These are phyloP conservation scores for Kwoniella sp. DNA, from an alignment of 768 basidiomycete species.

Conservation along the genomic window DNA sequence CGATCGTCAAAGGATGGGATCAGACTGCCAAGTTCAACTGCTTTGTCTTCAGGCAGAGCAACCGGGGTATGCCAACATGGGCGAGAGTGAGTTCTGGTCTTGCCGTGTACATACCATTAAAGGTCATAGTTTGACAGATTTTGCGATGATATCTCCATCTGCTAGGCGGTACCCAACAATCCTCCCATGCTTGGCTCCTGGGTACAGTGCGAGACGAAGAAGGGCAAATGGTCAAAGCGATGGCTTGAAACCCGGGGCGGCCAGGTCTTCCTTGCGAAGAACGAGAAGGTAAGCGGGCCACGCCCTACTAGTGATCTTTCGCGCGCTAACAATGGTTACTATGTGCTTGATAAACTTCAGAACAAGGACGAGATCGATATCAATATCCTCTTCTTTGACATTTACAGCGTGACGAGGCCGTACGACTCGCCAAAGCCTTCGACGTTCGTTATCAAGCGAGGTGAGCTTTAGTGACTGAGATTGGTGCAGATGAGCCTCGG, in stretches of 20 bases:
- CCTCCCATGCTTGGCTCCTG: conserved; percentile 61
- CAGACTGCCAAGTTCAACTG: conserved; percentile 76
- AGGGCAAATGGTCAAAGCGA: conserved; percentile 93
- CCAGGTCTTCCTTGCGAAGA: conserved; percentile 81
- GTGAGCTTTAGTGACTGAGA: conserved; percentile 41
- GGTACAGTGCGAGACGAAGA: conserved; percentile 86
- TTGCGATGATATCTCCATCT: not conserved
- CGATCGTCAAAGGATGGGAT: conserved; percentile 85
- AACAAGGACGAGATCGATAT: conserved; percentile 71
- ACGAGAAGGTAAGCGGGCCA: conserved; percentile 70
- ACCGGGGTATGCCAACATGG: conserved; percentile 63
- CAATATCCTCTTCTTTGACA: conserved; percentile 73
- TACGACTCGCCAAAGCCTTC: conserved; percentile 83
- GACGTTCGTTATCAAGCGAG: conserved; percentile 77
- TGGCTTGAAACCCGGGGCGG: conserved; percentile 87
- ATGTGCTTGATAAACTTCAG: too few species aligned
- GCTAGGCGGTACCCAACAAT: conserved; percentile 60
- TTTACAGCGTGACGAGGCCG: conserved; percentile 72
- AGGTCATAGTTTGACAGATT: not conserved
- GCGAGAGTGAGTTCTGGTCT: conserved; percentile 36
- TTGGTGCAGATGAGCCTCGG: not conserved
- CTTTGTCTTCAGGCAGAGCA: conserved; percentile 76
- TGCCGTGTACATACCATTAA: not conserved
- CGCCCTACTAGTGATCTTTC: not conserved
- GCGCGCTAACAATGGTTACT: not conserved